Conservation (phyloP, 495 filamentous ascomycete genomes). For the Cercophora samala region DNA sequence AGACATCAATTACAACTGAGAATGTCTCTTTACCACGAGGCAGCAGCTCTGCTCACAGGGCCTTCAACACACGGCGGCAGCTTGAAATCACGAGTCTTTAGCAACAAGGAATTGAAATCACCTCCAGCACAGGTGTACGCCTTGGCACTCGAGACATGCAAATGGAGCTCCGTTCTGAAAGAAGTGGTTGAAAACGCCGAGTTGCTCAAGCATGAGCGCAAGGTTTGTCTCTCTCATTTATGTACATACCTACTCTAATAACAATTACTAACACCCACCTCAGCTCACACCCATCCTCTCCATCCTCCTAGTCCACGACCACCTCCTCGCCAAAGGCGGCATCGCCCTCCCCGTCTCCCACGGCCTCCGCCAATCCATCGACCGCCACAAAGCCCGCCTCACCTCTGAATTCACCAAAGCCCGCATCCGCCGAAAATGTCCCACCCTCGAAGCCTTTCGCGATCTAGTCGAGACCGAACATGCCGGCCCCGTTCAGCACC, state of each 20-base stretch:
- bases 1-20: neutral
- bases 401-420: constrained; percentile 76
- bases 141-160: constrained; percentile 74
- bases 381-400: constrained; percentile 76
- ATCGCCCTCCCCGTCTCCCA: constrained; percentile 75
- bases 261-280: neutral
- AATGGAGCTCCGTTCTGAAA: constrained; percentile 83
- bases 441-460: constrained; percentile 61
- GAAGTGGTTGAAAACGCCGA: constrained; percentile 78
- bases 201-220: constrained; percentile 69
- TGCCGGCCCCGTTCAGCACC: constrained; percentile 43
- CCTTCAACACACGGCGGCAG: constrained; percentile 62
- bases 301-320: constrained; percentile 81
- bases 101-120: constrained; percentile 65
- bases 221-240: constrained; percentile 52
- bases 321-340: constrained; percentile 73
- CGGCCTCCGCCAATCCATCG: constrained; percentile 68
- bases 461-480: constrained; percentile 49
- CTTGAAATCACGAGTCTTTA: constrained; percentile 79
- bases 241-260: neutral
- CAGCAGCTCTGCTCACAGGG: constrained; percentile 65
- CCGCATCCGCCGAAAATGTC: constrained; percentile 65
- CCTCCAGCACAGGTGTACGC: constrained; percentile 81
- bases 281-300: constrained; percentile 79
- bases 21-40: constrained; percentile 95